Evolutionary conservation across 1,284 basidiomycete genomes (phyloP).

Genomic region (Ustilago shanxiensis): DNA sequence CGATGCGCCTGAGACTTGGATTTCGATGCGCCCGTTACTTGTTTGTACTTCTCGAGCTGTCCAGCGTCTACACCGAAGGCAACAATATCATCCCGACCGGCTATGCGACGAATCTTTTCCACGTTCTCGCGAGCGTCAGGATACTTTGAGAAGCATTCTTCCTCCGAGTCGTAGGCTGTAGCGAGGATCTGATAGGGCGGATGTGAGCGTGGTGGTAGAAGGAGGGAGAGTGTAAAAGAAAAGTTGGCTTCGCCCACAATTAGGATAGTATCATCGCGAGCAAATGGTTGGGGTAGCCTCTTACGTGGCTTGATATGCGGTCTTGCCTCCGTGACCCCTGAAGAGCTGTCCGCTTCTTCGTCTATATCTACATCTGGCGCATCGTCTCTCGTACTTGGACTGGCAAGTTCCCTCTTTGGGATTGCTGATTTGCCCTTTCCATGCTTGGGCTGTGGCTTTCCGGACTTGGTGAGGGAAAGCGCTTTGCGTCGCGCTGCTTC

Average conservation of each 20-base stretch:
- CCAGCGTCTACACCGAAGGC: slow-evolving; percentile 89
- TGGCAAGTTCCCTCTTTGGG: background rate
- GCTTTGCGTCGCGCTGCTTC: slow-evolving; percentile 55
- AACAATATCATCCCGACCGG: slow-evolving; percentile 77
- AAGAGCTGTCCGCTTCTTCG: background rate
- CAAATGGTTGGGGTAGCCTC: slow-evolving; percentile 77
- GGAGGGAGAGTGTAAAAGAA: slow-evolving; percentile 85
- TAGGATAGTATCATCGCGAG: slow-evolving; percentile 81
- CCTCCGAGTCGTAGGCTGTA: slow-evolving; percentile 87
- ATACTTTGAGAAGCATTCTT: slow-evolving; percentile 85
- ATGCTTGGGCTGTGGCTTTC: slow-evolving; percentile 15
- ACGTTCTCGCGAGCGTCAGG: slow-evolving; percentile 81
- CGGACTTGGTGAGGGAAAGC: slow-evolving; percentile 36
- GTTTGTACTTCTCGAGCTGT: slow-evolving; percentile 76
- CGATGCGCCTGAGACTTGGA: slow-evolving; percentile 3
- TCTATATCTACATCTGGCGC: background rate
- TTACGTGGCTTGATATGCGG: slow-evolving; percentile 21
- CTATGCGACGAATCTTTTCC: slow-evolving; percentile 52
- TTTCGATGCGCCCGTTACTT: slow-evolving; percentile 63
- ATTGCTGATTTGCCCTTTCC: slow-evolving; percentile 12
- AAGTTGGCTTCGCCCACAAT: slow-evolving; percentile 94
- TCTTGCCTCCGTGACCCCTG: background rate
- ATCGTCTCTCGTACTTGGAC: background rate
- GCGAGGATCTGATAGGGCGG: slow-evolving; percentile 81
- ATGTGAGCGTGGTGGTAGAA: slow-evolving; percentile 71